Conservation (phyloP, 1,284 basidiomycete genomes). For the Prillingera fragicola region DNA sequence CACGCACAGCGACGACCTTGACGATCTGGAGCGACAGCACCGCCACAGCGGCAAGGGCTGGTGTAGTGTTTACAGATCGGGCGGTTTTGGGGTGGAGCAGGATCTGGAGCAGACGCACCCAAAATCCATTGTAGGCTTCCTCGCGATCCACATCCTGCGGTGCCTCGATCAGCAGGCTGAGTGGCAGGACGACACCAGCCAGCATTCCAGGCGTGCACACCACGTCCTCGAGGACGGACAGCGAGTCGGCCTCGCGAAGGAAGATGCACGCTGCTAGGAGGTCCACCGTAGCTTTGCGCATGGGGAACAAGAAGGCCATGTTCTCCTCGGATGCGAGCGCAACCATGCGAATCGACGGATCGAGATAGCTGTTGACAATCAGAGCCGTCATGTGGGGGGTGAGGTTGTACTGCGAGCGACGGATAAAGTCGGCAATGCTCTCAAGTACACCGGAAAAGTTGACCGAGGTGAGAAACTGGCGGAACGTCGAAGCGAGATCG, state of each 20-base stretch:
- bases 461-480: slow-evolving; percentile 53
- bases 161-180: slow-evolving; percentile 57
- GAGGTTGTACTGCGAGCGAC: slow-evolving; percentile 51
- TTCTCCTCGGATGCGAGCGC: slow-evolving; percentile 56
- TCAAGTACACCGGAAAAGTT: slow-evolving; percentile 63
- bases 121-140: slow-evolving; percentile 53
- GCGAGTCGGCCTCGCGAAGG: slow-evolving; percentile 54
- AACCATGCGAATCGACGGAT: slow-evolving; percentile 55
- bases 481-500: slow-evolving; percentile 58
- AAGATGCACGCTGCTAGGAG: slow-evolving; percentile 56
- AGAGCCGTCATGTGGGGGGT: slow-evolving; percentile 55
- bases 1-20: slow-evolving; percentile 63
- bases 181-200: slow-evolving; percentile 57
- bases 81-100: slow-evolving; percentile 44
- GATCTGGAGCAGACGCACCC: slow-evolving; percentile 63
- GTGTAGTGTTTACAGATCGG: slow-evolving; percentile 31
- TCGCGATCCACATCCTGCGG: slow-evolving; percentile 52
- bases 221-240: slow-evolving; percentile 57
- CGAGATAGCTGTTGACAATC: slow-evolving; percentile 59
- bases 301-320: slow-evolving; percentile 52
- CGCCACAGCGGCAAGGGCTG: slow-evolving; percentile 16
- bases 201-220: slow-evolving; percentile 56
- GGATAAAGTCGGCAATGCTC: slow-evolving; percentile 53
- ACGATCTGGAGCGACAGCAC: slow-evolving; percentile 61
- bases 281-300: slow-evolving; percentile 54